Evolutionary conservation across 805 yeast species (phyloP).

Genomic region (Pichia heedii): DNA sequence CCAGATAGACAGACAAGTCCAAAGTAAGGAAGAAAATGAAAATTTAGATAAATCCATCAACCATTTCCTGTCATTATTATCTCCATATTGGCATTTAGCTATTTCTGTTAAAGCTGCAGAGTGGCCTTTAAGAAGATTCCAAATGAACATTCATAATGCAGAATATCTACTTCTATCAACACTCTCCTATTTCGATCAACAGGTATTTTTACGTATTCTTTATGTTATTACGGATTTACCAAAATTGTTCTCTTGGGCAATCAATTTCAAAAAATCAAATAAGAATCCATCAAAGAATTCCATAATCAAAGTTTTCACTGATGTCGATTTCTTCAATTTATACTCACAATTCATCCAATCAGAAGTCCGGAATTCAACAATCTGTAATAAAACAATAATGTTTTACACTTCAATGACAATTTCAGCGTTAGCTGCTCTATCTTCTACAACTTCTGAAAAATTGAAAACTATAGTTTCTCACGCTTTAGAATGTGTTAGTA

Average conservation of each 20-base stretch:
- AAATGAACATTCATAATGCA: constrained; percentile 71
- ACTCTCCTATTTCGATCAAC: constrained; percentile 70
- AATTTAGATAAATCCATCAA: constrained; percentile 67
- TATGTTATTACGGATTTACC: constrained; percentile 69
- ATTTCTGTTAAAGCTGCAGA: constrained; percentile 80
- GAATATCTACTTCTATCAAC: constrained; percentile 64
- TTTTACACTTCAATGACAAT: constrained; percentile 71
- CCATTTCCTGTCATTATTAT: constrained; percentile 61
- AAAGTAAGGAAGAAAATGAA: constrained; percentile 65
- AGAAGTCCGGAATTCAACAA: constrained; percentile 42
- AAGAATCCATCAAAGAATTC: constrained; percentile 60
- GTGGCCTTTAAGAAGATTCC: constrained; percentile 90
- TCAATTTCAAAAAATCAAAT: constrained; percentile 48
- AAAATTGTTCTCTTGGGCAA: constrained; percentile 65
- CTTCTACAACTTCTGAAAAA: constrained; percentile 31
- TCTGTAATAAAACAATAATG: constrained; percentile 62
- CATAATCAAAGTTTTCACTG: constrained; percentile 65
- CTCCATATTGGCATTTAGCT: constrained; percentile 67
- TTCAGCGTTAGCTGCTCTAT: constrained; percentile 56
- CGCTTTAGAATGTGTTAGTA: constrained; percentile 50
- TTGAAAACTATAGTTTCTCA: constrained; percentile 46
- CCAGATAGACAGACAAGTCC: constrained; percentile 72
- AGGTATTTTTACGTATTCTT: constrained; percentile 67
- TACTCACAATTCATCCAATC: constrained; percentile 48
- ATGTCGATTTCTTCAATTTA: constrained; percentile 55